Evolutionary conservation across 805 yeast genomes (phyloP).

Genomic region (Yueomyces sp.): DNA sequence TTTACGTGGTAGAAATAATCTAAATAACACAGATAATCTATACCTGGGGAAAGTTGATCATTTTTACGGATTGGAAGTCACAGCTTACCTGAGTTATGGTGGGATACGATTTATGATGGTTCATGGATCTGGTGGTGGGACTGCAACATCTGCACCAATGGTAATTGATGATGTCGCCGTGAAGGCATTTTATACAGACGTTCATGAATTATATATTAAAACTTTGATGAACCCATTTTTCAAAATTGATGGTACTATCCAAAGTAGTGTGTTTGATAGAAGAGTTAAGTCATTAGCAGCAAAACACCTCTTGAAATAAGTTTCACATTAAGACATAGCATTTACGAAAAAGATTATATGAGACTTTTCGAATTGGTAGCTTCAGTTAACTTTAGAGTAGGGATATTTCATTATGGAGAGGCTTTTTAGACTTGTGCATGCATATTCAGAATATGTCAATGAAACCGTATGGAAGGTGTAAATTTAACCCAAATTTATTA

Average conservation of each 20-base stretch:
- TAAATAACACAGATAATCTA: not conserved
- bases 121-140: not conserved
- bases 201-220: conserved; percentile 80
- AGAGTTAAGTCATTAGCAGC: conserved; percentile 59
- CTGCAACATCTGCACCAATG: too few relatives aligned
- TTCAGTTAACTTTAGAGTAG: too few relatives aligned
- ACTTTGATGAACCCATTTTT: conserved; percentile 81
- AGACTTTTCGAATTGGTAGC: too few relatives aligned
- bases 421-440: too few relatives aligned
- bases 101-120: conserved; percentile 68
- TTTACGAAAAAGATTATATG: too few relatives aligned
- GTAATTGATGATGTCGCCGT: conserved; percentile 51
- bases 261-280: conserved; percentile 61
- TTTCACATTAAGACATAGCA: too few relatives aligned
- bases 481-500: too few relatives aligned
- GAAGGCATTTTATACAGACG: conserved; percentile 70
- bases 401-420: too few relatives aligned
- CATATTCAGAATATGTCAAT: too few relatives aligned
- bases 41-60: conserved; percentile 72
- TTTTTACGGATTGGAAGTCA: conserved; percentile 70
- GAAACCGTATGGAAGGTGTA: too few relatives aligned
- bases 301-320: conserved; percentile 44
- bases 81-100: conserved; percentile 80
- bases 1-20: conserved; percentile 1
- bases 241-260: conserved; percentile 57